Evolutionary conservation across 306 rosid genomes (phyloP).

Genomic region (cucumber (Cucumis sativus)): Cucumber_9930_V3 NC_026657.2:29725501-29726000

Average conservation of each 20-base stretch:
- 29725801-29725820: constrained; percentile 69
- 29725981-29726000: constrained; percentile 57
- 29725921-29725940: constrained; percentile 66
- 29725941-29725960: constrained; percentile 59
- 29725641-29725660: constrained; percentile 73
- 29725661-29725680: constrained; percentile 81
- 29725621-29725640: constrained; percentile 73
- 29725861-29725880: constrained; percentile 62
- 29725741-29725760: constrained; percentile 60
- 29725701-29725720: constrained; percentile 59
- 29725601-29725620: constrained; percentile 69
- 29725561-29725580: constrained; percentile 68
- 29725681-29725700: constrained; percentile 79
- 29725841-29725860: constrained; percentile 69
- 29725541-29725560: constrained; percentile 71
- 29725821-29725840: constrained; percentile 50
- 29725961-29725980: constrained; percentile 77
- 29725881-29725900: constrained; percentile 58
- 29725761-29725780: constrained; percentile 56
- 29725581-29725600: constrained; percentile 60
- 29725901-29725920: constrained; percentile 78
- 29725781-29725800: constrained; percentile 89
- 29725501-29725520: constrained; percentile 59
- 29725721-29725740: constrained; percentile 70
- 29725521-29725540: constrained; percentile 64